These are phyloP conservation scores for Rhizomucor pusillus DNA, from an alignment of 371 early-diverging fungal species.

Conservation along the genomic window DNA sequence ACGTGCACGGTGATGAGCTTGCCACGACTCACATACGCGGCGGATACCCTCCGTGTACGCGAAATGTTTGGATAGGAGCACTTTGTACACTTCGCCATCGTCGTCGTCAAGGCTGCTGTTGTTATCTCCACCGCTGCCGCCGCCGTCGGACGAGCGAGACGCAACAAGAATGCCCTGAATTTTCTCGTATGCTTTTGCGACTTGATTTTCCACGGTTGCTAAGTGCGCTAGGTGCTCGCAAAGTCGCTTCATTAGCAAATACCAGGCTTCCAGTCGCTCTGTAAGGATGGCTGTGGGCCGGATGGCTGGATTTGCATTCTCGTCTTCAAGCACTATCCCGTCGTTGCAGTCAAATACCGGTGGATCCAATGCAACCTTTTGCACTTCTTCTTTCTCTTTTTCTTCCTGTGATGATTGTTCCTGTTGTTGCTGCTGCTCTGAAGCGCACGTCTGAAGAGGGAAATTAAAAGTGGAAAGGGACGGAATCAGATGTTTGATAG, in stretches of 20 bases:
- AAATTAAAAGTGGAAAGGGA: constrained; percentile 32
- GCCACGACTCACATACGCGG: constrained; percentile 34
- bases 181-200: constrained; percentile 29
- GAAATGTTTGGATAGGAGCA: constrained; percentile 27
- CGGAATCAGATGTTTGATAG: constrained; percentile 33
- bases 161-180: not conserved
- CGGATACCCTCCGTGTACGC: constrained; percentile 23
- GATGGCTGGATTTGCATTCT: constrained; percentile 11
- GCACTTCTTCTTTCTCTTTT: too few species aligned
- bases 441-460: constrained; percentile 5
- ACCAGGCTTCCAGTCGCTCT: constrained; percentile 40
- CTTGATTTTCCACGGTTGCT: constrained; percentile 23
- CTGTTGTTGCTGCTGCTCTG: not conserved
- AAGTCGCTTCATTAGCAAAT: constrained; percentile 21
- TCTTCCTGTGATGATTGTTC: not conserved
- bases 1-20: constrained; percentile 17
- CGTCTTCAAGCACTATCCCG: constrained; percentile 5
- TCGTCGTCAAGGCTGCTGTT: not conserved
- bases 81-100: constrained; percentile 3
- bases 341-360: constrained; percentile 31
- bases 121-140: not conserved
- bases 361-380: constrained; percentile 2
- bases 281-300: constrained; percentile 29
- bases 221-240: constrained; percentile 25
- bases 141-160: not conserved